Evolutionary conservation across 352 stramenopile species (phyloP).

Genomic region (Thalassiosira exigua): DNA sequence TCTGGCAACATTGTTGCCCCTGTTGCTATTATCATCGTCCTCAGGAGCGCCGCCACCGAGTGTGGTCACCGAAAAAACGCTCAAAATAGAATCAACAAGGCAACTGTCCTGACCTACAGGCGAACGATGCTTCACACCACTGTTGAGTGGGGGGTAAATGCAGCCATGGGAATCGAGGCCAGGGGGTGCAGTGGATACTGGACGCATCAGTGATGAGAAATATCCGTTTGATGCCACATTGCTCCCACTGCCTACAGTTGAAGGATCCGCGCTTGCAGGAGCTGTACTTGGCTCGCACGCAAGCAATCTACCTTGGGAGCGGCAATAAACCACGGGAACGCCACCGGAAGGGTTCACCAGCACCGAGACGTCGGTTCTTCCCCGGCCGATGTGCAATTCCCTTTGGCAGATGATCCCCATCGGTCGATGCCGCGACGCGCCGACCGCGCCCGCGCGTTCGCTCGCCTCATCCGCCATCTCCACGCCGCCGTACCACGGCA

Average conservation of each 20-base stretch:
- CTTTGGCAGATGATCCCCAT: slow-evolving; percentile 58
- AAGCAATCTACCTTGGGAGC: slow-evolving; percentile 38
- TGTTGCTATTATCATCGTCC: too few relatives aligned
- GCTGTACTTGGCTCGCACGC: slow-evolving; percentile 25
- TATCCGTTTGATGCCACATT: slow-evolving; percentile 35
- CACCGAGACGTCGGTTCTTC: not conserved
- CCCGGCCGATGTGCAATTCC: slow-evolving; percentile 41
- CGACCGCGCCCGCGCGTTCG: not conserved
- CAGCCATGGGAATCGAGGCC: slow-evolving; percentile 71
- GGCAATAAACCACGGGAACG: slow-evolving; percentile 34
- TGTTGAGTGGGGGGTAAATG: too few relatives aligned
- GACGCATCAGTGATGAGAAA: slow-evolving; percentile 54
- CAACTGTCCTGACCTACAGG: too few relatives aligned
- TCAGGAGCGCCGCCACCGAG: too few relatives aligned
- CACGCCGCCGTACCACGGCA: slow-evolving; percentile 57
- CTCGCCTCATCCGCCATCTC: slow-evolving; percentile 12
- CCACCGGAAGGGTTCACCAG: slow-evolving; percentile 36
- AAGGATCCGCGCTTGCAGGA: not conserved
- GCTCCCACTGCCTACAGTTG: slow-evolving; percentile 3
- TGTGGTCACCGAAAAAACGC: slow-evolving; percentile 62
- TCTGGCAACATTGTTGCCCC: not conserved
- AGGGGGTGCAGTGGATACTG: slow-evolving; percentile 47
- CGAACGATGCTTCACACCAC: too few relatives aligned
- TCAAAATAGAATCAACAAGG: slow-evolving; percentile 62
- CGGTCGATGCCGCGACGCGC: slow-evolving; percentile 21